Percentiles rank a stretch among this genome's conserved stretches.
Conservation (phyloP, 2,329 filamentous ascomycete genomes). For the Pseudocercospora musae region DNA sequence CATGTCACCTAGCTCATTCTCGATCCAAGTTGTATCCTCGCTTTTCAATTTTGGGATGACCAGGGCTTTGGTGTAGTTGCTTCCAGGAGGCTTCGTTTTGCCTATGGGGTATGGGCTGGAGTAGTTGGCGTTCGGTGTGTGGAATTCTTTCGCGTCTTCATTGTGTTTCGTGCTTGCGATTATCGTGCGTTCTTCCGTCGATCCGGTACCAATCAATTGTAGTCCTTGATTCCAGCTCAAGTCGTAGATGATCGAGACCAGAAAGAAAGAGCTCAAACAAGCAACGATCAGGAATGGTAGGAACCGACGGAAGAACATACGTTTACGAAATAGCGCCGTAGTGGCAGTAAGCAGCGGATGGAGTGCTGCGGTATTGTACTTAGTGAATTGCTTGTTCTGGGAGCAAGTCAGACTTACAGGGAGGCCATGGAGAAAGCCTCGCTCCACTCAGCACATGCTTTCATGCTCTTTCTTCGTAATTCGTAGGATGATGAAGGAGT, state of each 20-base stretch:
- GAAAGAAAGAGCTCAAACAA: constrained; percentile 30
- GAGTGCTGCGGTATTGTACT: neutral
- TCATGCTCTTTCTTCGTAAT: neutral
- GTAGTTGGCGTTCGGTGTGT: neutral
- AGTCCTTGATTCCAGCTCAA: constrained; percentile 40
- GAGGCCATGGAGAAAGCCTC: neutral
- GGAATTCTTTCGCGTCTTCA: constrained; percentile 15
- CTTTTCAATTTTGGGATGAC: constrained; percentile 53
- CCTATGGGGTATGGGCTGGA: constrained; percentile 31
- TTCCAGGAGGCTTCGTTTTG: constrained; percentile 43
- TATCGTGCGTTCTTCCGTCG: constrained; percentile 26
- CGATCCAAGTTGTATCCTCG: constrained; percentile 56
- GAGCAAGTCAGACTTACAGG: neutral
- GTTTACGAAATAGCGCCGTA: constrained; percentile 27
- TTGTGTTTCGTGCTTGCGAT: constrained; percentile 23
- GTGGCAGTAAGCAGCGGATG: neutral
- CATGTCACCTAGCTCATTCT: constrained; percentile 47
- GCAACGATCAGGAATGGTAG: constrained; percentile 26
- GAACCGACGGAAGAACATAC: constrained; percentile 30
- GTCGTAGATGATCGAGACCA: constrained; percentile 38
- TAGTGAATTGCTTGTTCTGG: neutral
- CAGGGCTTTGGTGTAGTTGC: constrained; percentile 53
- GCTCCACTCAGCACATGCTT: neutral
- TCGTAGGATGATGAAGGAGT: neutral
- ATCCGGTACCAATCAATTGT: constrained; percentile 40